Conservation (phyloP, 1,139 yeast species). For the Geotrichum klebahnii region DNA sequence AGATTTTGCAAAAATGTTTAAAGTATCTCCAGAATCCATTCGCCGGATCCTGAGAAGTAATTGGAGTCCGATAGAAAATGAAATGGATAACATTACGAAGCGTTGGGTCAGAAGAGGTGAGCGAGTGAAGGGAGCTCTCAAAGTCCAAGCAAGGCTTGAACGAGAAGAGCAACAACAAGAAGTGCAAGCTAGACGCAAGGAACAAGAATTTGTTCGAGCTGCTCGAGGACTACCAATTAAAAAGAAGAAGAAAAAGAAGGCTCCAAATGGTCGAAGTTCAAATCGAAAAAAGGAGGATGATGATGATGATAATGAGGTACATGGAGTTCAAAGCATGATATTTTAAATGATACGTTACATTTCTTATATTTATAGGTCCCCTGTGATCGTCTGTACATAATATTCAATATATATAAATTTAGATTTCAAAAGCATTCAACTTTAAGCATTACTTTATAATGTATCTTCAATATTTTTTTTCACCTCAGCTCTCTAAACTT, state of each 20-base stretch:
- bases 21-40: constrained; percentile 77
- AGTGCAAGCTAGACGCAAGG: background rate
- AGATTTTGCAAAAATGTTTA: constrained; percentile 61
- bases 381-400: background rate
- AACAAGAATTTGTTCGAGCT: constrained; percentile 13
- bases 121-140: constrained; percentile 29
- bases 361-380: background rate
- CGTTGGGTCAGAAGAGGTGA: constrained; percentile 52
- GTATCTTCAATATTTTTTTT: too few species aligned
- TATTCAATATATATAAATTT: background rate
- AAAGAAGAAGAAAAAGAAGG: background rate
- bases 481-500: too few species aligned
- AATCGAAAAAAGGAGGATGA: background rate
- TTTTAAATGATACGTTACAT: constrained; percentile 10
- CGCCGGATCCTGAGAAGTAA: constrained; percentile 71
- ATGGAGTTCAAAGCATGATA: constrained; percentile 16
- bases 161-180: constrained; percentile 15
- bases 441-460: too few species aligned
- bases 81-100: constrained; percentile 41
- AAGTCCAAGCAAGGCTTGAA: constrained; percentile 17
- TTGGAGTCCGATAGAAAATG: constrained; percentile 68
- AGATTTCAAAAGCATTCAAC: too few species aligned
- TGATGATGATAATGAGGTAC: constrained; percentile 1
- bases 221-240: constrained; percentile 9
- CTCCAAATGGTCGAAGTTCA: background rate